Evolutionary conservation across 768 basidiomycete genomes (phyloP).

Genomic region (Amyloporia xantha): DNA sequence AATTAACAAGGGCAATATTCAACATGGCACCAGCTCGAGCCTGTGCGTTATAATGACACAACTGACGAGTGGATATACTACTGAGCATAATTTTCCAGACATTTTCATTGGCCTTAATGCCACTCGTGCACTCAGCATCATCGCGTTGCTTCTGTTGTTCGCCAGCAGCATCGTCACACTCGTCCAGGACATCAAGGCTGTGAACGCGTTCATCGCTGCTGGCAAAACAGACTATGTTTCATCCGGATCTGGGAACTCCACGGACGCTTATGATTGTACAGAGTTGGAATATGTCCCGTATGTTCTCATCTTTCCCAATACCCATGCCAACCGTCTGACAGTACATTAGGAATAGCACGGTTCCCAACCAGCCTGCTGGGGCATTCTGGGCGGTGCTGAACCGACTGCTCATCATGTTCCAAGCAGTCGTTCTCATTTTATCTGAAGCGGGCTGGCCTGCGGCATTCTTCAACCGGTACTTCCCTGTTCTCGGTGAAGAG

Average conservation of each 20-base stretch:
- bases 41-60: neutral
- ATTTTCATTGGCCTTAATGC: constrained; percentile 74
- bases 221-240: constrained; percentile 14
- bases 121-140: constrained; percentile 56
- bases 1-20: neutral
- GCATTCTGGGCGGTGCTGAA: constrained; percentile 90
- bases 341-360: constrained; percentile 53
- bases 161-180: constrained; percentile 59
- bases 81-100: constrained; percentile 27
- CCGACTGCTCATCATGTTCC: constrained; percentile 80
- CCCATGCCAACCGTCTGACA: neutral
- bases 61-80: neutral
- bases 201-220: constrained; percentile 55
- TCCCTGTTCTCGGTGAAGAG: constrained; percentile 77
- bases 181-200: constrained; percentile 67
- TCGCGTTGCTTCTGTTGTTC: constrained; percentile 17
- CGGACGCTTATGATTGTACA: constrained; percentile 22
- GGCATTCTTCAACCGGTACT: constrained; percentile 73
- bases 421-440: constrained; percentile 71
- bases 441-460: constrained; percentile 81
- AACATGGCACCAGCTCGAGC: neutral
- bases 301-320: constrained; percentile 20
- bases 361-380: constrained; percentile 88
- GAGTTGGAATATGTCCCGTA: constrained; percentile 78
- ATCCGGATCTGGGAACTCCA: constrained; percentile 9